These are phyloP conservation scores for Taiwanofungus camphoratus DNA, from an alignment of 1,284 basidiomycete species.

Conservation along the genomic window DNA sequence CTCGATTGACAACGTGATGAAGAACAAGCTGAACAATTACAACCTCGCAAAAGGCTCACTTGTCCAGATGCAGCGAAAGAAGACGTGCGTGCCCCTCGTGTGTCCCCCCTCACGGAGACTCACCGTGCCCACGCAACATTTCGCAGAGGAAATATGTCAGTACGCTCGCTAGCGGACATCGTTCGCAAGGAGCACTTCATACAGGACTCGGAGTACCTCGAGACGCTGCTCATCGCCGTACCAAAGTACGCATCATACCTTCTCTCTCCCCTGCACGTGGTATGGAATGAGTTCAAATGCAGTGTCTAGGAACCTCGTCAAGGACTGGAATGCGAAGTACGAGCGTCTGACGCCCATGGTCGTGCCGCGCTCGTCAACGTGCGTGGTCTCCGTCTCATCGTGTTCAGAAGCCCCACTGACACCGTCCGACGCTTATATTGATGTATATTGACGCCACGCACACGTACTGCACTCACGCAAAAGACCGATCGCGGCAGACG, in stretches of 20 bases:
- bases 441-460: background rate
- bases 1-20: conserved; percentile 87
- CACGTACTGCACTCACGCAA: background rate
- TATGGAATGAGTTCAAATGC: background rate
- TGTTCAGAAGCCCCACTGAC: conserved; percentile 9
- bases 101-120: background rate
- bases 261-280: background rate
- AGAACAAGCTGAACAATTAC: conserved; percentile 87
- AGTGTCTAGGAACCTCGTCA: conserved; percentile 62
- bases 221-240: conserved; percentile 91
- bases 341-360: conserved; percentile 89
- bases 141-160: conserved; percentile 88
- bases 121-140: background rate
- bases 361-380: conserved; percentile 93
- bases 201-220: conserved; percentile 87
- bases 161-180: conserved; percentile 81
- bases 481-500: conserved; percentile 73
- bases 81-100: too few relatives aligned
- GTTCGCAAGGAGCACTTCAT: conserved; percentile 83
- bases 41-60: conserved; percentile 92
- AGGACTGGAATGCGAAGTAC: conserved; percentile 89
- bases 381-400: conserved; percentile 19
- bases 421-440: background rate
- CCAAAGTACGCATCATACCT: conserved; percentile 62
- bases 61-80: conserved; percentile 92